Conservation (phyloP, 345 rosid species). For the Corchorus capsularis region DNA sequence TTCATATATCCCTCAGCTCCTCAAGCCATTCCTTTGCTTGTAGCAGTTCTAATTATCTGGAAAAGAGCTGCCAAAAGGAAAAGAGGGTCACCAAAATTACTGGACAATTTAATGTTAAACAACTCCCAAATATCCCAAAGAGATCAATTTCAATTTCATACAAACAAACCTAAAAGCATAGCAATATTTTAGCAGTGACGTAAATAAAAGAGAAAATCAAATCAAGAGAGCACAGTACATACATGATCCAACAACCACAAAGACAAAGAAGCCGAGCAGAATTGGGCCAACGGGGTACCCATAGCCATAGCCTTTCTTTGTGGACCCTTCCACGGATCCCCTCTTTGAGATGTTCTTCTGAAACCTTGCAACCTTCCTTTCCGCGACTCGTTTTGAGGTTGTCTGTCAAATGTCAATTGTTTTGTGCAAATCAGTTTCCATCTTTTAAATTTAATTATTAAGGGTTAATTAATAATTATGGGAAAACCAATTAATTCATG, state of each 20-base stretch:
- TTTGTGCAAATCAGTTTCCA: too few species aligned
- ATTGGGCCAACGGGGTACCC: constrained; percentile 33
- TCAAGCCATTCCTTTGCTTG: constrained; percentile 29
- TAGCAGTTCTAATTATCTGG: constrained; percentile 35
- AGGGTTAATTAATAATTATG: too few species aligned
- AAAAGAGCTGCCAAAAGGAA: constrained; percentile 35
- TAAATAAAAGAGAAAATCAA: too few species aligned
- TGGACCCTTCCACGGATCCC: constrained; percentile 21
- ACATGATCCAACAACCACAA: constrained; percentile 42
- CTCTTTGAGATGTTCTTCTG: constrained; percentile 38
- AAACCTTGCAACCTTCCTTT: constrained; percentile 36
- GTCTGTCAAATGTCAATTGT: constrained; percentile 27
- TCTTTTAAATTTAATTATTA: too few species aligned
- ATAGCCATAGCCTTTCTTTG: constrained; percentile 30
- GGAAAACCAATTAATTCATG: too few species aligned
- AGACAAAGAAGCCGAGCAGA: constrained; percentile 30
- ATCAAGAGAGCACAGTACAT: too few species aligned
- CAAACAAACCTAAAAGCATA: too few species aligned
- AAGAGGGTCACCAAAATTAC: neutral
- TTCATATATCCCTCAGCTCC: constrained; percentile 7
- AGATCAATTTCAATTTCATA: too few species aligned
- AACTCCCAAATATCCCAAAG: too few species aligned
- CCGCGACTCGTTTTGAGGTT: constrained; percentile 36
- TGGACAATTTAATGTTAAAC: neutral
- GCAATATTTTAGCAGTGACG: too few species aligned